These are phyloP conservation scores for Ustanciosporium gigantosporum DNA, from an alignment of 1,284 basidiomycete species.

Conservation along the genomic window DNA sequence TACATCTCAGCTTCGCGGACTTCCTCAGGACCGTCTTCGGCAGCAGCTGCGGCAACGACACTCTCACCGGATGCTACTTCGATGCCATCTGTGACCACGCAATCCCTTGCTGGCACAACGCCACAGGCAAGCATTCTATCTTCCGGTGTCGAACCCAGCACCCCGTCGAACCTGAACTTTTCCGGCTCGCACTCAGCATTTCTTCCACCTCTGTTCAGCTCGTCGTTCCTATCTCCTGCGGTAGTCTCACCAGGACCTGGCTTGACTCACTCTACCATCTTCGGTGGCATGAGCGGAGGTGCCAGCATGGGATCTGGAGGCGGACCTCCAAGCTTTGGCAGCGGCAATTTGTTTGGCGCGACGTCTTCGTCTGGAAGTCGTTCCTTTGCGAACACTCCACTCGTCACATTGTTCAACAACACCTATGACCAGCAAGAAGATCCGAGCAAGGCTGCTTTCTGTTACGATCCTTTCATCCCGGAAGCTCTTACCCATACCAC, in stretches of 20 bases:
- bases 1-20: no score
- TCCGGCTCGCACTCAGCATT: slow-evolving; percentile 5
- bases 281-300: background rate
- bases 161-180: background rate
- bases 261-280: no score
- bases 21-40: background rate
- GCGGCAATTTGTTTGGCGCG: background rate
- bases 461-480: slow-evolving; percentile 30
- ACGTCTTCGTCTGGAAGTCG: background rate
- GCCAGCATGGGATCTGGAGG: background rate
- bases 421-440: slow-evolving; percentile 16
- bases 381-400: background rate
- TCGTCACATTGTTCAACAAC: slow-evolving; percentile 32
- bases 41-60: background rate
- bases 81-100: background rate
- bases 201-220: slow-evolving; percentile 3
- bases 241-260: background rate
- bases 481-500: slow-evolving; percentile 4
- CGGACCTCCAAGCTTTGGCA: background rate
- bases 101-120: no score
- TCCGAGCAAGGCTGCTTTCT: slow-evolving; percentile 5
- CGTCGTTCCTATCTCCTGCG: slow-evolving; percentile 5
- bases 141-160: background rate
- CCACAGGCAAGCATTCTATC: background rate
- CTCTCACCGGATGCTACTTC: background rate